These are phyloP conservation scores for Penicillium sp. DNA, from an alignment of 2,329 filamentous ascomycete genomes.

Conservation along the genomic window DNA sequence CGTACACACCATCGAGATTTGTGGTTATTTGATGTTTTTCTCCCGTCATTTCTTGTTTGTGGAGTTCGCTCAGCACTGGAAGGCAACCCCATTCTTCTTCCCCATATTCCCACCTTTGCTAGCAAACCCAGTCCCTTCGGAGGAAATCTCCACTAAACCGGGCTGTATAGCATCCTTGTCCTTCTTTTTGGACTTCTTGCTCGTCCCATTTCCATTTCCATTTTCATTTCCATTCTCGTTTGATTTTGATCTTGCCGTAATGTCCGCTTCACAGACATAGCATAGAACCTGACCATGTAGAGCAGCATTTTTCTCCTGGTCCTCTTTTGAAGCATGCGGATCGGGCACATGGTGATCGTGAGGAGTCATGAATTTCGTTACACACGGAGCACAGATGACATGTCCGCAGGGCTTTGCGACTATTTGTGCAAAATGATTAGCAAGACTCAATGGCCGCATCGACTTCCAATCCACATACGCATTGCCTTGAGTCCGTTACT, in stretches of 20 bases:
- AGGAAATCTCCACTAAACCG: slow-evolving; percentile 75
- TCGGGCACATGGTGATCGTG: slow-evolving; percentile 48
- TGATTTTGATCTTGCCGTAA: slow-evolving; percentile 52
- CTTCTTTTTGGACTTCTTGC: slow-evolving; percentile 37
- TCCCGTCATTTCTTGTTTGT: neutral
- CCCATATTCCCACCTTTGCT: slow-evolving; percentile 81
- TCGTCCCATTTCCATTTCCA: slow-evolving; percentile 21
- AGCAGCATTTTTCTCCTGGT: slow-evolving; percentile 36
- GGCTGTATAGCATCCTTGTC: slow-evolving; percentile 59
- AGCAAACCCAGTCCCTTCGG: slow-evolving; percentile 90
- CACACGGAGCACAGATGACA: slow-evolving; percentile 82
- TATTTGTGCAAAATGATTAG: slow-evolving; percentile 20
- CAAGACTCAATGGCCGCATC: neutral
- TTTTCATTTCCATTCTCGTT: slow-evolving; percentile 6
- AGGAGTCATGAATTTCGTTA: slow-evolving; percentile 75
- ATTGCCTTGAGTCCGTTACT: slow-evolving; percentile 80
- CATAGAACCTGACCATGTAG: slow-evolving; percentile 59
- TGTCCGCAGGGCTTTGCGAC: slow-evolving; percentile 87
- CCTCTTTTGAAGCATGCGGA: slow-evolving; percentile 60
- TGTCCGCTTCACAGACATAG: slow-evolving; percentile 80
- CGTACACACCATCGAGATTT: slow-evolving; percentile 5
- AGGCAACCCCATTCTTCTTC: slow-evolving; percentile 73
- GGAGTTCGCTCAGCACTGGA: slow-evolving; percentile 65
- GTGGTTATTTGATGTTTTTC: neutral
- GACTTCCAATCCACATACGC: slow-evolving; percentile 38